Percentiles rank a stretch among this genome's conserved stretches.
Evolutionary conservation across 176 grass and related monocot genomes (phyloP).

Genomic region (Lolium perenne): DNA sequence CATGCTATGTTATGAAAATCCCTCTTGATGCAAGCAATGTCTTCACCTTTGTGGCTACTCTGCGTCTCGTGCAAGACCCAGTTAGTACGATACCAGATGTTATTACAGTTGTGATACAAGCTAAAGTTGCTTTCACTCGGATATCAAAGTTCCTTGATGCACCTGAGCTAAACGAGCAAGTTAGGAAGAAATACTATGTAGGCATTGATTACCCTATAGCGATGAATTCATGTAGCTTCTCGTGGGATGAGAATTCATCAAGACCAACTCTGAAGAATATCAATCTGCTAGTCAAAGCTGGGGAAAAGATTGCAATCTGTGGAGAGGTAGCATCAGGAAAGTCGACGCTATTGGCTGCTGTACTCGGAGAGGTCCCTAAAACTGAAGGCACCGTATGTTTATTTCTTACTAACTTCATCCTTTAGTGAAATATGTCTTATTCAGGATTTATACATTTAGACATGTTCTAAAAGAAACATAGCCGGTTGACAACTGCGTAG

Average conservation of each 20-base stretch:
- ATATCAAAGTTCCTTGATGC: slow-evolving; percentile 82
- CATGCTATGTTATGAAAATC: slow-evolving; percentile 77
- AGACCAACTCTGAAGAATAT: slow-evolving; percentile 76
- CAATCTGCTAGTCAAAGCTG: slow-evolving; percentile 62
- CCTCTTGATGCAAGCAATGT: slow-evolving; percentile 87
- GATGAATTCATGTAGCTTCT: slow-evolving; percentile 73
- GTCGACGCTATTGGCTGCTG: slow-evolving; percentile 78
- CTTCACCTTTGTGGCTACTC: slow-evolving; percentile 88
- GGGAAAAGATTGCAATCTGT: slow-evolving; percentile 88
- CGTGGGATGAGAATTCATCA: slow-evolving; percentile 74
- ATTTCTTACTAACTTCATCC: not conserved
- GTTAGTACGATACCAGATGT: slow-evolving; percentile 85
- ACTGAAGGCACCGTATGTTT: slow-evolving; percentile 68
- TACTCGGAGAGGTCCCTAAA: slow-evolving; percentile 77
- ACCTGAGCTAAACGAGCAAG: slow-evolving; percentile 59
- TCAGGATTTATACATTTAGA: not conserved
- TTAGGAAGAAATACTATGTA: slow-evolving; percentile 44
- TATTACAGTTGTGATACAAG: slow-evolving; percentile 85
- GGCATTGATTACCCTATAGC: slow-evolving; percentile 48
- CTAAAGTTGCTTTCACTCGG: slow-evolving; percentile 86
- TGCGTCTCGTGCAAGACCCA: slow-evolving; percentile 83
- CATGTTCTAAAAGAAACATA: not conserved
- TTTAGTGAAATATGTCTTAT: slow-evolving; percentile 21
- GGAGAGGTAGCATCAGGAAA: slow-evolving; percentile 96
- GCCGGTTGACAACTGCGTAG: not conserved